Evolutionary conservation across 176 grass and related monocot genomes (phyloP).

Genomic region (Saccharum officinarum): DNA sequence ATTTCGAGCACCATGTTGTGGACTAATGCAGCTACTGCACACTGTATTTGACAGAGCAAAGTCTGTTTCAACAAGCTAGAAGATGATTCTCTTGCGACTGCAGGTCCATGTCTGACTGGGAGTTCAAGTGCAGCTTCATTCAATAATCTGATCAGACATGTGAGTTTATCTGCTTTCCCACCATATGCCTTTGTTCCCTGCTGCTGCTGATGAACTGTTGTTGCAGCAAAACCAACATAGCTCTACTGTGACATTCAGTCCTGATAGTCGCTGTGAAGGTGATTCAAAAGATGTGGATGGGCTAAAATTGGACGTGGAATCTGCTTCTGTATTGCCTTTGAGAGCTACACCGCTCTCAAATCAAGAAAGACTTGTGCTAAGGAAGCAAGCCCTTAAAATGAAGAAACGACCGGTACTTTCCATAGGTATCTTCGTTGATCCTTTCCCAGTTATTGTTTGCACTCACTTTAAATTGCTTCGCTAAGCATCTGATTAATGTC

Average conservation of each 20-base stretch:
- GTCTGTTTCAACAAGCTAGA: conserved; percentile 1
- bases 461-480: not conserved
- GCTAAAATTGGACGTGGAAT: conserved; percentile 19
- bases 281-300: conserved; percentile 26
- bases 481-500: conserved; percentile 37
- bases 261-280: conserved; percentile 22
- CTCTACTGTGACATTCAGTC: conserved; percentile 30
- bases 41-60: conserved; percentile 39
- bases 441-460: not conserved
- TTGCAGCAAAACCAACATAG: conserved; percentile 47
- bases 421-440: conserved; percentile 58
- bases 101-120: not conserved
- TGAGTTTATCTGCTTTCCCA: conserved; percentile 39
- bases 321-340: conserved; percentile 41
- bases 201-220: conserved; percentile 23
- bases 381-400: conserved; percentile 91
- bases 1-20: conserved; percentile 21
- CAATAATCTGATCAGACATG: conserved; percentile 33
- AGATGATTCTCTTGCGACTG: conserved; percentile 1
- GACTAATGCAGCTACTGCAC: conserved; percentile 17
- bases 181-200: not conserved
- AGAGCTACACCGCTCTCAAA: conserved; percentile 72
- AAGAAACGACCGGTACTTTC: conserved; percentile 74
- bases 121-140: conserved; percentile 24
- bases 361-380: conserved; percentile 82